phyloP scores from a whole-genome alignment of 1,139 yeast genomes.

The Zygosaccharomyces pseudobailii region DNA sequence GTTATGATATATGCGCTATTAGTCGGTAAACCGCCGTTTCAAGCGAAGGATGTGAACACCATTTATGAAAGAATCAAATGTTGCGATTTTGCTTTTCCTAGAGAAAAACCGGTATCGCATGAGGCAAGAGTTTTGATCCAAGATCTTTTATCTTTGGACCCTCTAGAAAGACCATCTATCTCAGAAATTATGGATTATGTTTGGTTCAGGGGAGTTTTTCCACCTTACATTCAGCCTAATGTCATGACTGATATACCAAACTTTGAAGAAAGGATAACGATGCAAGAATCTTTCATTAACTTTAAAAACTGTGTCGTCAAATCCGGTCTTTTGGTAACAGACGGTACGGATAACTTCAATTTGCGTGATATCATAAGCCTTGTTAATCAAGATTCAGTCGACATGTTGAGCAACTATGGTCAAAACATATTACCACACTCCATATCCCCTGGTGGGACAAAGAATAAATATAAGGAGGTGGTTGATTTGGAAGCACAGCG shows the following conservation, averaged over 20 bases:
- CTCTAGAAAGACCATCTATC: conserved; percentile 74
- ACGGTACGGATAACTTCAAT: conserved; percentile 5
- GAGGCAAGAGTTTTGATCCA: conserved; percentile 70
- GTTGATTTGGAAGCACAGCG: conserved; percentile 34
- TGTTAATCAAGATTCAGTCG: conserved; percentile 8
- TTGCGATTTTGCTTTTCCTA: conserved; percentile 78
- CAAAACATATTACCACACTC: conserved; percentile 73
- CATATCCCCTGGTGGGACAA: conserved; percentile 88
- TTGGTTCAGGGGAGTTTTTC: conserved; percentile 86
- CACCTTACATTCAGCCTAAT: conserved; percentile 59
- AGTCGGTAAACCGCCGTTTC: conserved; percentile 95
- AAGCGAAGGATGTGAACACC: conserved; percentile 88
- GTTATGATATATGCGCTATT: conserved; percentile 90
- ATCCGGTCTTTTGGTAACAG: conserved; percentile 52
- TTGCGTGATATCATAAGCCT: conserved; percentile 7
- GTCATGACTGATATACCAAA: conserved; percentile 62
- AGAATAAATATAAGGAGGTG: conserved; percentile 78
- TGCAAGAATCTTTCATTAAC: conserved; percentile 63
- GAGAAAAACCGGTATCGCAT: conserved; percentile 59
- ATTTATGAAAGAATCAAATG: conserved; percentile 89
- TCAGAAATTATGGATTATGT: conserved; percentile 75
- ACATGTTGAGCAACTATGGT: conserved; percentile 7
- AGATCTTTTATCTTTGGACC: conserved; percentile 72
- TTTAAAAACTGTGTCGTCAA: conserved; percentile 61
- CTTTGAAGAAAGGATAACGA: conserved; percentile 46